Base-by-base conservation (phyloP, 1,139 yeast genomes). In the Candida mesenterica region DNA sequence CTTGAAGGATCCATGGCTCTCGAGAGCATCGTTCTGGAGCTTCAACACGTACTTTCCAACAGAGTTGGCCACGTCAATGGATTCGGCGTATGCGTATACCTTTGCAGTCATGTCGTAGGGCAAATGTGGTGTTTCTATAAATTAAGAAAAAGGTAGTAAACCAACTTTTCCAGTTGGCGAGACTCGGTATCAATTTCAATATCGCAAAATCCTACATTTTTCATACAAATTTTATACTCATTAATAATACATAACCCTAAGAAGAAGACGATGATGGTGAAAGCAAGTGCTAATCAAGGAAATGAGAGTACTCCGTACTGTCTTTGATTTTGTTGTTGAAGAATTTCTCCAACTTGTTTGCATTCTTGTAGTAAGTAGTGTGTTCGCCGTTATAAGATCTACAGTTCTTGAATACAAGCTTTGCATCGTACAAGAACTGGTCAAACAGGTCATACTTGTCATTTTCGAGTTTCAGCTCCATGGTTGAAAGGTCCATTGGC, bases 401-500 rank as follows among this genome's bases (percentile, higher is more conserved):
- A 65, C 98, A 92, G 56, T 94, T 94, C 55, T 86, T 86, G 66
- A 86, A 90, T 24, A 94, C 78, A 47, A 92, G 69, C 44, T 83
- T 77, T 18, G 95, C 79, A 62, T 94, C 99, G 58, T 89, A 86
- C 40, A 90, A 72, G 57, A 90, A 94, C 54, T 88, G 92, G 48
- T 89, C 97, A 74, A 94, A 84, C 10, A 86, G 77, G 42, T 85
- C 87, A 59, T 94, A 94, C 48, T 85, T 85, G 61, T 92, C 96
- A 50, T 86, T 88, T 46, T 92, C 98, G 29, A 94, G 70, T 55
- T 90, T 87, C 55, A 77, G 82, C 55, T 92, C 98, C 96, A 94
- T 92, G 1, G 97, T 89, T 18, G 94, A 79, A 38, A 92, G 66
- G 57, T 94, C 98, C 98, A 94, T 94, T n/a, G 99, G 98, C 57